Evolutionary conservation across 2,329 filamentous ascomycete genomes (phyloP).

Genomic region (Aspergillus candidus): DNA sequence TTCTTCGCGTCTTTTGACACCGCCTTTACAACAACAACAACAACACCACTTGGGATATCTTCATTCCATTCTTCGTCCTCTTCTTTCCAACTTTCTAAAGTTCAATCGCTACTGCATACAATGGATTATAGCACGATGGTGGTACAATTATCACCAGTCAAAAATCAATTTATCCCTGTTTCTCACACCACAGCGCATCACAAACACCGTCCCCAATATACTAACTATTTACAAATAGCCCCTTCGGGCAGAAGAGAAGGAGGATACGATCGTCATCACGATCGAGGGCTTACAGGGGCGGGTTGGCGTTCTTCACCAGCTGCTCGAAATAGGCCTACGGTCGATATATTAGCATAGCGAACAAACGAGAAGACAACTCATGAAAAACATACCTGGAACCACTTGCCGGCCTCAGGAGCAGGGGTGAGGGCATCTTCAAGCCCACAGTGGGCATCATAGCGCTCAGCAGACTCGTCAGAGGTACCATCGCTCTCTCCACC

Average conservation of each 20-base stretch:
- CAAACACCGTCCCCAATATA: neutral
- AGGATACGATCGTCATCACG: neutral
- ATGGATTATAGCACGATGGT: too few relatives aligned
- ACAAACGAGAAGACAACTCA: constrained; percentile 19
- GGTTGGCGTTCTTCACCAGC: constrained; percentile 24
- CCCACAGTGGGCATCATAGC: constrained; percentile 54
- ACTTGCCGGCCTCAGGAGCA: constrained; percentile 63
- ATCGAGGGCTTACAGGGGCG: constrained; percentile 15
- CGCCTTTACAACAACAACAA: constrained; percentile 9
- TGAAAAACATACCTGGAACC: constrained; percentile 51
- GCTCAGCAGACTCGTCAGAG: constrained; percentile 43
- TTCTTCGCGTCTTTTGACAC: constrained; percentile 6
- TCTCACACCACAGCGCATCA: too few relatives aligned
- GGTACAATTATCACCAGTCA: neutral
- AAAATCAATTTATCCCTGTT: too few relatives aligned
- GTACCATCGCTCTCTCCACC: constrained; percentile 52
- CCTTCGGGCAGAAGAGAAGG: neutral
- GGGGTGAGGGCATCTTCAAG: constrained; percentile 51
- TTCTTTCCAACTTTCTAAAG: neutral
- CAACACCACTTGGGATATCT: neutral
- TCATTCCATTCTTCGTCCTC: neutral
- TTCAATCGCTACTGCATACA: too few relatives aligned
- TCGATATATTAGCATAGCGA: neutral
- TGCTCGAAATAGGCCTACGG: constrained; percentile 25
- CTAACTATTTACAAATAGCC: constrained; percentile 5